Evolutionary conservation across 2,329 filamentous ascomycete species (phyloP).

Genomic region (Kalmusia sp.): DNA sequence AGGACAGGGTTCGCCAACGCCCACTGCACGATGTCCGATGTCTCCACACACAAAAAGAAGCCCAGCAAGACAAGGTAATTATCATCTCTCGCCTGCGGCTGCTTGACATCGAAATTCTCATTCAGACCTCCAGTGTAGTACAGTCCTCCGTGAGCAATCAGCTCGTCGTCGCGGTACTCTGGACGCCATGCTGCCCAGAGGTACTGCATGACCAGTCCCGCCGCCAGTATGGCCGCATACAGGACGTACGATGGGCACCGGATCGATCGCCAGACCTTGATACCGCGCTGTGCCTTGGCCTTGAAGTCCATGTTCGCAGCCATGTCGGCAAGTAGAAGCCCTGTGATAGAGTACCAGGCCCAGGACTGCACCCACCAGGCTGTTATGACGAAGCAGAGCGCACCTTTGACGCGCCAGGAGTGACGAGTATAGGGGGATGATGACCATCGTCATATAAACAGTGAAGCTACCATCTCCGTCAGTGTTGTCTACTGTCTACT

Average conservation of each 20-base stretch:
- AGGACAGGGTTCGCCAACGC: conserved; percentile 42
- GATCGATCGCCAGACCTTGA: conserved; percentile 7
- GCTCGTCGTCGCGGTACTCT: conserved; percentile 39
- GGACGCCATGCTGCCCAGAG: conserved; percentile 46
- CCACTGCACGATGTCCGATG: conserved; percentile 38
- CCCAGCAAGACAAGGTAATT: conserved; percentile 50
- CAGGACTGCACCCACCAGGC: conserved; percentile 54
- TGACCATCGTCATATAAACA: conserved; percentile 53
- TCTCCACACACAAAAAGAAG: conserved; percentile 48
- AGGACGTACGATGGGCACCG: conserved; percentile 31
- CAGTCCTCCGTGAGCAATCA: conserved; percentile 45
- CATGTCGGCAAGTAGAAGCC: conserved; percentile 54
- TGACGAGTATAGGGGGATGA: conserved; percentile 49
- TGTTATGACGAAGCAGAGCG: conserved; percentile 46
- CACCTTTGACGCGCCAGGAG: conserved; percentile 46
- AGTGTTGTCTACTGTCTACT: neutral
- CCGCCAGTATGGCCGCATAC: conserved; percentile 30
- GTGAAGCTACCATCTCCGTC: conserved; percentile 38
- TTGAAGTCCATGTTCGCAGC: conserved; percentile 48
- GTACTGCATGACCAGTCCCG: conserved; percentile 48
- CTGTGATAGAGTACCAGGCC: conserved; percentile 51
- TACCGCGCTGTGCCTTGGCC: conserved; percentile 16
- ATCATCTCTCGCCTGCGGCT: conserved; percentile 46
- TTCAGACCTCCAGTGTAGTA: conserved; percentile 47
- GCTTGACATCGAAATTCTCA: conserved; percentile 32